Evolutionary conservation across 2,329 filamentous ascomycete species (phyloP), one percentile per base, ranked within the genome.

Genomic region (Aspergillus ochraceus): DNA sequence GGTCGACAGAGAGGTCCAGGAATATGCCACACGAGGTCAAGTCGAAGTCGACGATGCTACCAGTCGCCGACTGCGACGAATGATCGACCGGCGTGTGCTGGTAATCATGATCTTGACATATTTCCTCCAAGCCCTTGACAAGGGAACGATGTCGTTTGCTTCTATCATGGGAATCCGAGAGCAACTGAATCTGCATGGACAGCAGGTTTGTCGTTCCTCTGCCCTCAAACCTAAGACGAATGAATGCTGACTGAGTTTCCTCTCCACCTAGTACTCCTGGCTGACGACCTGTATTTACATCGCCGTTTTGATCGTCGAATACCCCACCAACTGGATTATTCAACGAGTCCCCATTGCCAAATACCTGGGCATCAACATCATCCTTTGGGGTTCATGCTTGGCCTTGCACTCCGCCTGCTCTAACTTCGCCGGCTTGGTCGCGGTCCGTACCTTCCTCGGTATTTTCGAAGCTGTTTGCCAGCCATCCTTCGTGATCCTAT

Each of bases 281-380:
- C 78, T 92, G 54, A 89, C 86, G 0, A 90, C 88, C 12, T 90
- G 86, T 79, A 89, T 91, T 64, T 91, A 91, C 77, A 86, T 91
- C 61, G 87, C 85, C 54, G 86, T 90, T 20, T 78, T 91, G 10
- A 74, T 88, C 51, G 88, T 90, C 64, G 89, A 91, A 72, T 91
- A 90, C 68, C 89, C 89, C 0, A 88, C 88, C 71, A 90, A 88
- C 73, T 86, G 81, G 77, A 80, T 84, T 58, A 83, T 89, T 57
- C 81, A 86, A 51, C 82, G 86, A 29, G 84, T 89, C 0, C 88
- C 88, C 6, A 84, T 90, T 50, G 88, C 85, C 56, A 90, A 90
- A 69, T 89, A 88, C 60, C 81, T 90, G 5, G 81, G 83, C 46
- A 79, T 85, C 66, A 87, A 83, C 66, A 88, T 91, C 65, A 77